A percentile compares a stretch with the other conserved stretches of the same genome.
These are phyloP conservation scores for Fraxinus nigra DNA, from an alignment of 305 asterid species.

Conservation along the genomic window DNA sequence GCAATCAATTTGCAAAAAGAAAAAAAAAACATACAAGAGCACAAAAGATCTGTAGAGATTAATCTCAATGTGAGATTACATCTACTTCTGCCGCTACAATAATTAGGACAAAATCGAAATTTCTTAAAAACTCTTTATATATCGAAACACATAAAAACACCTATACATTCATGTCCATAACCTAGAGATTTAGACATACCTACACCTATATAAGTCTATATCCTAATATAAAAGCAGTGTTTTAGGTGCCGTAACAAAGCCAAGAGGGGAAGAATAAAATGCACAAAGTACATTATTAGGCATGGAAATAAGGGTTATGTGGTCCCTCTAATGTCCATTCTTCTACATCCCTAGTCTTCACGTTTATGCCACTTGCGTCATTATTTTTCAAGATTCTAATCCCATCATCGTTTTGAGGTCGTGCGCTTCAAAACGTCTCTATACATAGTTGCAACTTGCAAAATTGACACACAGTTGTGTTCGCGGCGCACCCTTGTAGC, in stretches of 20 bases:
- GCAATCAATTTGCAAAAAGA: neutral
- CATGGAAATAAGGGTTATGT: constrained; percentile 30
- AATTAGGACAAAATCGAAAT: neutral
- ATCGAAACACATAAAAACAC: neutral
- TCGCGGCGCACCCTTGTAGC: neutral
- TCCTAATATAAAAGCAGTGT: neutral
- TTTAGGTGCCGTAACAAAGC: constrained; percentile 7
- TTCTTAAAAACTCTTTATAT: too few relatives aligned
- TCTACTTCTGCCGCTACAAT: neutral
- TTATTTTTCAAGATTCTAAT: neutral
- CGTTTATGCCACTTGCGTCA: constrained; percentile 38
- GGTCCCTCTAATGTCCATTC: constrained; percentile 39
- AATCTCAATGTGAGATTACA: neutral
- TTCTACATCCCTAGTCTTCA: constrained; percentile 24
- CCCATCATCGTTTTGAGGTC: constrained; percentile 22
- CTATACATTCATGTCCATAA: neutral
- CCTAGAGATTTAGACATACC: neutral
- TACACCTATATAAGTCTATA: neutral
- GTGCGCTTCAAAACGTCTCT: constrained; percentile 13
- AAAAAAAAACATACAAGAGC: neutral
- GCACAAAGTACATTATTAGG: constrained; percentile 28
- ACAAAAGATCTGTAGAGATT: neutral
- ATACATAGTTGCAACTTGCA: constrained; percentile 24
- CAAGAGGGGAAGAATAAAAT: constrained; percentile 15
- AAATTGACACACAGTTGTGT: neutral